A percentile compares a stretch with the other conserved stretches of the same genome.
These are phyloP conservation scores for Lithospermum erythrorhizon DNA, from an alignment of 257 asterid species.

Conservation along the genomic window DNA sequence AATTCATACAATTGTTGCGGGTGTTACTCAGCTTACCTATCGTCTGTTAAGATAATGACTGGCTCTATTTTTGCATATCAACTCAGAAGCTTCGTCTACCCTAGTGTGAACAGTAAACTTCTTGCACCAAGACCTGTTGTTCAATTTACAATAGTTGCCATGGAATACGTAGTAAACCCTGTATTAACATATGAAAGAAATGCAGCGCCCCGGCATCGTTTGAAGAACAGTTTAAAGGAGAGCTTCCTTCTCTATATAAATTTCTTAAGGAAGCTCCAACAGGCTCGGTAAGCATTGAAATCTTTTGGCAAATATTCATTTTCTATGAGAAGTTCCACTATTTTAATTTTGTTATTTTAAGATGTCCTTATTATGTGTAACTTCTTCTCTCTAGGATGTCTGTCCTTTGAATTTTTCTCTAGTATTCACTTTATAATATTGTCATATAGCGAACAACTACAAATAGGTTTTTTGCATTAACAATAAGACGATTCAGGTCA, in stretches of 20 bases:
- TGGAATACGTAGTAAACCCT: conserved; percentile 10
- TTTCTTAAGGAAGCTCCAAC: conserved; percentile 76
- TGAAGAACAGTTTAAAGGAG: conserved; percentile 61
- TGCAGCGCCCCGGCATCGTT: conserved; percentile 90
- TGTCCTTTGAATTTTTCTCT: neutral
- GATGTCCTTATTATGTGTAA: no score
- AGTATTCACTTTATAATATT: neutral
- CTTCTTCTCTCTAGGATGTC: neutral
- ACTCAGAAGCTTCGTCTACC: neutral
- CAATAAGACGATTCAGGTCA: neutral
- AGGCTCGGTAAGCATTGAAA: conserved; percentile 38
- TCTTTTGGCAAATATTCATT: conserved; percentile 1
- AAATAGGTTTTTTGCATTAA: neutral
- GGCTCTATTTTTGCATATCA: neutral
- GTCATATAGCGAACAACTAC: neutral
- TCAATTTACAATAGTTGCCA: neutral
- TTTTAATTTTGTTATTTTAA: no score
- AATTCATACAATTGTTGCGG: neutral
- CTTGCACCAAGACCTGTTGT: neutral
- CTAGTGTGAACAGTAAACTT: neutral
- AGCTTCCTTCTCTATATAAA: conserved; percentile 63
- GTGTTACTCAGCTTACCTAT: neutral
- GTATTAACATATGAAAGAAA: conserved; percentile 14
- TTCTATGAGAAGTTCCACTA: neutral
- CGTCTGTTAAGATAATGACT: neutral